Evolutionary conservation across 2,329 filamentous ascomycete species (phyloP), one percentile per base, ranked within the genome.

Genomic region (Alternaria infectoria): DNA sequence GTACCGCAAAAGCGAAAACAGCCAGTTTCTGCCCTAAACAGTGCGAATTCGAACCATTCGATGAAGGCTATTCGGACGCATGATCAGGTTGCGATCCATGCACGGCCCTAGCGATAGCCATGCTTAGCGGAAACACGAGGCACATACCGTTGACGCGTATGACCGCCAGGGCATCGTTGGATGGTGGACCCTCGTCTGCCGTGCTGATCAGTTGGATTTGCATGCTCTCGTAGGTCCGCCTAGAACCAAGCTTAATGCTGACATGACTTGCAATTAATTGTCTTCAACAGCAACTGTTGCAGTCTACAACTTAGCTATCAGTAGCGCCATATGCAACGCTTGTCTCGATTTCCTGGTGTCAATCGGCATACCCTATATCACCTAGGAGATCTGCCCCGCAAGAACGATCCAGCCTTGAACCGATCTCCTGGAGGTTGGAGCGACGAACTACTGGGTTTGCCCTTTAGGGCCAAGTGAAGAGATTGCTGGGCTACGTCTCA

Each of bases 11-110:
- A 28, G 36, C 45, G 51, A 46, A 36, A 44, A 56, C 25, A 60
- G 45, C 46, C 63, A 62, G 45, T 57, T 50, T 57, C 54, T 51
- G 58, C 47, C 45, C 57, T 52, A 54, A 40, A 44, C 25, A 28
- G 61, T 45, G 51, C 30, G 40, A 40, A 60, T 54, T 58, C 45
- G 43, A 64, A 52, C 21, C 49, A 40, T 52, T 52, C 46, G 51
- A 67, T 58, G 36, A 55, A 62, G 49, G 57, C 32, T 49, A 59
- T 40, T 58, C 25, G 17, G 23, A 50, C 54, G 54, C 52, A 61
- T 60, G 54, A 59, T 61, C 64, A 72, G 72, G n/a, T 62, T 51
- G 60, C 64, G 66, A 68, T 63, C 73, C 72, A 68, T 74, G 72
- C 69, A 66, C 62, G 54, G 68, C 62, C 47, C 59, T 61, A 46